Evolutionary conservation across 1,284 basidiomycete genomes (phyloP), one percentile per base, ranked within the genome.

Genomic region (Ceratobasidium sp.): DNA sequence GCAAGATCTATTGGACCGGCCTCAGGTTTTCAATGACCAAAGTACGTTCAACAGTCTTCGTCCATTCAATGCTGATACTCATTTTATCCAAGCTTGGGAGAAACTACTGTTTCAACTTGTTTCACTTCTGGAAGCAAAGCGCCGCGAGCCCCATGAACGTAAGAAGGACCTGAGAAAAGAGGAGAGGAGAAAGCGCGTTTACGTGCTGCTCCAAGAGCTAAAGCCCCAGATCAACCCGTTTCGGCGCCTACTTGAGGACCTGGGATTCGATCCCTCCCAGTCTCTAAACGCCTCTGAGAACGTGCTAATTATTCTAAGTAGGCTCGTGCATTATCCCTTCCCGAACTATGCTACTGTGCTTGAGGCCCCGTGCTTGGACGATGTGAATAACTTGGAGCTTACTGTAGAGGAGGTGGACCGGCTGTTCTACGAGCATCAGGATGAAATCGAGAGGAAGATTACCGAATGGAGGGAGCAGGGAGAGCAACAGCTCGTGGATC

Each of bases 401-500:
- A 38, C 6, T 38, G 35, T 38, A 4, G 35, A 38, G 35, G 35
- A 38, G 35, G 35, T 38, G 35, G 35, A 38, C 6, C 6, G 11
- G 35, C 35, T 38, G 11, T 38, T 38, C 35, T 38, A 38, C 11
- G 35, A 38, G 35, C 4, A 38, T 11, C 35, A 38, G 35, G 35
- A 38, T 11, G 35, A 38, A 11, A 38, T 38, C 35, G 35, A 38
- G 35, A 11, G 11, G 11, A 38, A 11, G 35, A 47, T 62, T 26
- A 11, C 9, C 4, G 41, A 18, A 26, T 62, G 59, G 59, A 41
- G 59, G 4, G 44, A 62, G 23, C 23, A 62, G 47, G 59, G 59
- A 13, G 54, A 55, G 28, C 1, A 47, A 11, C n/a, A 43, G 11
- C 35, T 62, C 14, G 59, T 62, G 43, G 38, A 62, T 11, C 46